These are phyloP conservation scores for Postia placenta DNA, from an alignment of 768 basidiomycete genomes.

Conservation along the genomic window DNA sequence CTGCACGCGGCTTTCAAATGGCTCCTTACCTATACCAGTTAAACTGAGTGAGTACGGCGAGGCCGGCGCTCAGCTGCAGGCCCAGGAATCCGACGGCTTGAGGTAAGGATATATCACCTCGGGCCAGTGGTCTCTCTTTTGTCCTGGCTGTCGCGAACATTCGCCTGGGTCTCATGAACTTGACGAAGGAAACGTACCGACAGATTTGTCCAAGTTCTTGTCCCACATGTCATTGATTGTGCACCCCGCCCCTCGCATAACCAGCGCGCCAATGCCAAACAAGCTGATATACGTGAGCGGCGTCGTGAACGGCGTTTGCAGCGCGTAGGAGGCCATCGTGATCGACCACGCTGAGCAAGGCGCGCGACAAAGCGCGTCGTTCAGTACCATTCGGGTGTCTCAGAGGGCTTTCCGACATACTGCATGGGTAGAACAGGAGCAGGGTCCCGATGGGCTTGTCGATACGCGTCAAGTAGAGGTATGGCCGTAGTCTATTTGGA, in stretches of 20 bases:
- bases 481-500: conserved; percentile 60
- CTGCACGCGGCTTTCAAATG: background rate
- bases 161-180: background rate
- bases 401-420: conserved; percentile 39
- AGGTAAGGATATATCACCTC: conserved; percentile 66
- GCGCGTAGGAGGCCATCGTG: conserved; percentile 88
- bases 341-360: conserved; percentile 89
- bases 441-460: conserved; percentile 97
- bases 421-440: conserved; percentile 89
- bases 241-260: conserved; percentile 98
- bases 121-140: conserved; percentile 79
- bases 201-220: conserved; percentile 81
- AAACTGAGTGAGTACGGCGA: conserved; percentile 82
- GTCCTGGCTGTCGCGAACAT: conserved; percentile 59
- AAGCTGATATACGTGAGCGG: conserved; percentile 74
- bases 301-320: conserved; percentile 55
- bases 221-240: conserved; percentile 99
- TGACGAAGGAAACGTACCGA: conserved; percentile 49
- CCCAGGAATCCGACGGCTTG: conserved; percentile 83
- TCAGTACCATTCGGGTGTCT: background rate
- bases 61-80: conserved; percentile 71
- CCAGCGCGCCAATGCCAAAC: conserved; percentile 84
- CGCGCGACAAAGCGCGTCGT: too few species aligned
- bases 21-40: conserved; percentile 86
- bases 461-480: conserved; percentile 78